phyloP scores from a whole-genome alignment of 2,329 filamentous ascomycete species.

The Arthrobotrys iridis region DNA sequence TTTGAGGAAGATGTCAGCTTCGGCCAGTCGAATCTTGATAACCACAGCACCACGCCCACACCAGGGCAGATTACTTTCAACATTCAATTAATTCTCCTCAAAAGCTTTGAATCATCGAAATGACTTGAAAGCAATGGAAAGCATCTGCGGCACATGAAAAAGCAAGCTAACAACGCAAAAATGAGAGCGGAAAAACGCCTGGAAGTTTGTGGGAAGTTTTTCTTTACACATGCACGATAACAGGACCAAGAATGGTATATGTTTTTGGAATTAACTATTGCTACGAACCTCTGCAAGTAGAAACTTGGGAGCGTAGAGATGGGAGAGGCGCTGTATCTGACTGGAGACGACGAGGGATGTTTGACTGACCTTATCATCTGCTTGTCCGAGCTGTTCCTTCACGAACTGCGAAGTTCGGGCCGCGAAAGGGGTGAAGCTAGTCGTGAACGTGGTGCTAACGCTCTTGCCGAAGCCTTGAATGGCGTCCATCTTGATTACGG shows the following conservation, averaged over 20 bases:
- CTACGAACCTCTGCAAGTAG: conserved; percentile 53
- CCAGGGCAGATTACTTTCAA: conserved; percentile 47
- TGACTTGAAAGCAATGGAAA: conserved; percentile 11
- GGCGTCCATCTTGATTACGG: conserved; percentile 70
- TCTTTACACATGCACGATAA: neutral
- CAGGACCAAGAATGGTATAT: neutral
- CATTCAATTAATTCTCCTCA: conserved; percentile 46
- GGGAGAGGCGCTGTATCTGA: conserved; percentile 42
- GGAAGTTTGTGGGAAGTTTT: neutral
- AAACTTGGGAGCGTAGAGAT: conserved; percentile 51
- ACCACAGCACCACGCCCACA: conserved; percentile 29
- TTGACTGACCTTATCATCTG: conserved; percentile 81
- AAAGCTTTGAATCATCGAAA: conserved; percentile 19
- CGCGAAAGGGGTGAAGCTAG: conserved; percentile 83
- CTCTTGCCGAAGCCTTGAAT: conserved; percentile 76
- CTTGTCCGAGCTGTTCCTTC: conserved; percentile 95
- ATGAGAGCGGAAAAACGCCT: neutral
- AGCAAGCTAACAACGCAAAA: conserved; percentile 19
- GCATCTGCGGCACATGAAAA: conserved; percentile 20
- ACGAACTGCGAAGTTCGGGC: conserved; percentile 96
- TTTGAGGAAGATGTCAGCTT: conserved; percentile 55
- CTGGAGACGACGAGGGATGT: conserved; percentile 39
- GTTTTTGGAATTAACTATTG: conserved; percentile 7
- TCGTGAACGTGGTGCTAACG: conserved; percentile 64
- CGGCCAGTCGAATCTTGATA: conserved; percentile 54